Evolutionary conservation across 2,329 filamentous ascomycete genomes (phyloP), one percentile per base, ranked within the genome.

Genomic region (Colletotrichum nymphaeae): DNA sequence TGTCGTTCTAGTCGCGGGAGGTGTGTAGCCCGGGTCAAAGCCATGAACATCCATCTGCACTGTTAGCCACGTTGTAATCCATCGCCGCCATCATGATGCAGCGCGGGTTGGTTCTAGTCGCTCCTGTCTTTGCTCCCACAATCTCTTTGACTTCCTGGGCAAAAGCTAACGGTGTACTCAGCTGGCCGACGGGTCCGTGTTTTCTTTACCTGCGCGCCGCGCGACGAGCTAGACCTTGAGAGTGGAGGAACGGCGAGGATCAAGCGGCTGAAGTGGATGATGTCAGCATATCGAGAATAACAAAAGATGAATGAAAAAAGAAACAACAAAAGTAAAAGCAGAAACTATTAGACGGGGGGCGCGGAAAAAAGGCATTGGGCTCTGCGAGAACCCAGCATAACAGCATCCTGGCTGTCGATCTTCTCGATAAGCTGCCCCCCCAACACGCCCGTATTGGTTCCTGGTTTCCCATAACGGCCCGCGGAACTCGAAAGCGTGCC

Each of bases 41-140:
- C 71, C 60, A 71, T 62, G 62, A 46, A 71, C 52, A 53, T 19
- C 52, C 58, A 62, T 66, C 24, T 28, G 2, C 62, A 42, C 57
- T 60, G 46, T 71, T 73, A 71, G 71, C 71, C 71, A 73, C 71
- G 71, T 71, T 73, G 71, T 66, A 70, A 60, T 62, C 56, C 62
- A 71, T 66, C 60, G 46, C 63, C 37, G 56, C 60, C 62, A 56
- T 73, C 70, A 53, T 62, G 67, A 73, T 66, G 67, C 62, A 56
- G 67, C 32, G 56, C 57, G 35, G 46, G 46, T 66, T 46, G 53
- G 67, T 32, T 66, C 71, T 71, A 70, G 67, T 70, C 24, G 22
- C 62, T 71, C 71, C 67, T 73, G 49, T 73, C 71, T 73, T 24
- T 73, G 67, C 71, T 26, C 56, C 58, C 53, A 62, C 35, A 73